A percentile compares a stretch with the other conserved stretches of the same genome.
Evolutionary conservation across 2,329 filamentous ascomycete genomes (phyloP).

Genomic region (Alternaria tenuissima): DNA sequence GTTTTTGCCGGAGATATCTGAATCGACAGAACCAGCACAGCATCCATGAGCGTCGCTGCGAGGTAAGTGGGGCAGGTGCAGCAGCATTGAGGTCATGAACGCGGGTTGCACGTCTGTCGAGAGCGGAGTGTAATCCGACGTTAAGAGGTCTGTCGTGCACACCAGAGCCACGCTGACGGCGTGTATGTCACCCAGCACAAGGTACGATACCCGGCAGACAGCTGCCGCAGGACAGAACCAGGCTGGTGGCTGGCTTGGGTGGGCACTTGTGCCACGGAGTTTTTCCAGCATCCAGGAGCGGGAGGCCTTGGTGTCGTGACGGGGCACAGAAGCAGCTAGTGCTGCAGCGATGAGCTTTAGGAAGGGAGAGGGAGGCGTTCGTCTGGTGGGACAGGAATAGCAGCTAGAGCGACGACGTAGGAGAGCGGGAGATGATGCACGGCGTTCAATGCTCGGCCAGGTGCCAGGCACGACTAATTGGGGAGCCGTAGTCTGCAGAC

Average conservation of each 20-base stretch:
- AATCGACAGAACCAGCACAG: constrained; percentile 28
- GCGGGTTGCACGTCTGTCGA: constrained; percentile 13
- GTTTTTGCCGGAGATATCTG: constrained; percentile 29
- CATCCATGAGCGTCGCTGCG: neutral
- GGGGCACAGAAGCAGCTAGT: constrained; percentile 32
- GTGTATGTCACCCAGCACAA: constrained; percentile 32
- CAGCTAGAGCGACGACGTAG: constrained; percentile 16
- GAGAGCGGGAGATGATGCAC: constrained; percentile 34
- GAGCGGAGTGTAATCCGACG: constrained; percentile 37
- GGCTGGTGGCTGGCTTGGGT: constrained; percentile 42
- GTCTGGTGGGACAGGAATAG: constrained; percentile 38
- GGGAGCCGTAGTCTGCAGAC: constrained; percentile 11
- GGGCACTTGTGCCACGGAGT: constrained; percentile 32
- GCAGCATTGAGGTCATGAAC: constrained; percentile 25
- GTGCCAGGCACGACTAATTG: constrained; percentile 19
- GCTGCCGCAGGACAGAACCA: constrained; percentile 46
- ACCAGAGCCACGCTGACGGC: constrained; percentile 40
- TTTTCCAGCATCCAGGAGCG: constrained; percentile 41
- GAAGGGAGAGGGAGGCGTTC: constrained; percentile 32
- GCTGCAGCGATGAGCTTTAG: constrained; percentile 37
- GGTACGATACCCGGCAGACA: constrained; percentile 41
- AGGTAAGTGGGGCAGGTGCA: constrained; percentile 26
- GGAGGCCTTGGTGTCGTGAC: constrained; percentile 29
- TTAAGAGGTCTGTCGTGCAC: constrained; percentile 35
- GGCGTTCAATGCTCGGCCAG: constrained; percentile 23